Conservation (phyloP, 768 basidiomycete species). For the Tremella mesenterica region DNA sequence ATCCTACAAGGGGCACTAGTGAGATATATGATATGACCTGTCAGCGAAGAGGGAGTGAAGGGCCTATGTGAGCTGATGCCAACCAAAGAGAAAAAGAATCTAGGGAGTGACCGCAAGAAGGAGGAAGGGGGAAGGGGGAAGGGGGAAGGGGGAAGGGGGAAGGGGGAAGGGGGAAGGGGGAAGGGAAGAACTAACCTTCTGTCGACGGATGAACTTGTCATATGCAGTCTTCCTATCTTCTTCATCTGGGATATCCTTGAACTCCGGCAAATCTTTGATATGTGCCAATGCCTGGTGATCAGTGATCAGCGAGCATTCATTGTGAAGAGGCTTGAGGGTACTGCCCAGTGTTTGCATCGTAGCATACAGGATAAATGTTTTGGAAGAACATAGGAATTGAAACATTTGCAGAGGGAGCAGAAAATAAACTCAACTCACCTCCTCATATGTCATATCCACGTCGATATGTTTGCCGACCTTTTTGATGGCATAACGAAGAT, state of each 20-base stretch:
- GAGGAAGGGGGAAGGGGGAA: background rate
- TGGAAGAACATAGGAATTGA: too few species aligned
- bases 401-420: background rate
- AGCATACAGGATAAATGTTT: too few species aligned
- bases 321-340: too few species aligned
- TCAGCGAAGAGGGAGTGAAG: background rate
- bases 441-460: slow-evolving; percentile 65
- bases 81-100: background rate
- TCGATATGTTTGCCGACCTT: slow-evolving; percentile 78
- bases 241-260: slow-evolving; percentile 67
- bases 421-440: slow-evolving; percentile 51
- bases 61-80: background rate
- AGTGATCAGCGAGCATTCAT: slow-evolving; percentile 2
- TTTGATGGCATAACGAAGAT: slow-evolving; percentile 88
- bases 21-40: background rate
- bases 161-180: background rate
- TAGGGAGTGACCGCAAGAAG: background rate
- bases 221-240: slow-evolving; percentile 81
- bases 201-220: slow-evolving; percentile 76
- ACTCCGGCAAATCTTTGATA: slow-evolving; percentile 77
- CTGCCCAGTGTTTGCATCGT: too few species aligned
- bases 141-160: background rate
- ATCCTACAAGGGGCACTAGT: background rate
- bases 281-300: slow-evolving; percentile 57
- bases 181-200: slow-evolving; percentile 57